These are phyloP conservation scores for Aspergillus terreus DNA, from an alignment of 2,329 filamentous ascomycete species.

Conservation along the genomic window DNA sequence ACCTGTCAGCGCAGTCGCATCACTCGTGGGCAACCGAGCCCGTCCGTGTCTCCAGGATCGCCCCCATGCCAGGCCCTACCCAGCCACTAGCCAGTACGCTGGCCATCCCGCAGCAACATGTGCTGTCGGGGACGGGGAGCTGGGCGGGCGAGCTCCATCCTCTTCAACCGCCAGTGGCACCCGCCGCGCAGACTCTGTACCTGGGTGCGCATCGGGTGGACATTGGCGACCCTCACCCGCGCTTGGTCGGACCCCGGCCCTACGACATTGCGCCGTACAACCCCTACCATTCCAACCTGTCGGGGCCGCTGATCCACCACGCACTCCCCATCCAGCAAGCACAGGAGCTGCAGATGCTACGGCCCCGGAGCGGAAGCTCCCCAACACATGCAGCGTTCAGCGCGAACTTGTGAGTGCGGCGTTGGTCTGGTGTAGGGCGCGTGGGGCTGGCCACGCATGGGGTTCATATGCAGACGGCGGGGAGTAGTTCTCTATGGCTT, in stretches of 20 bases:
- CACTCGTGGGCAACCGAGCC: slow-evolving; percentile 38
- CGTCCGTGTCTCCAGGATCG: slow-evolving; percentile 24
- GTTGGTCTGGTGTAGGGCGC: not conserved
- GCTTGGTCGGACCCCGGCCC: slow-evolving; percentile 17
- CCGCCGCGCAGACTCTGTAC: slow-evolving; percentile 17
- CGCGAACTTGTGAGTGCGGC: slow-evolving; percentile 13
- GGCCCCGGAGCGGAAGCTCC: slow-evolving; percentile 31
- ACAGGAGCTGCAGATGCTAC: slow-evolving; percentile 15
- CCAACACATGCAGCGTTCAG: slow-evolving; percentile 23
- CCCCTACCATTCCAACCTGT: slow-evolving; percentile 26
- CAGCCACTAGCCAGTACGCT: slow-evolving; percentile 10
- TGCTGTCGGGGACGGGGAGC: slow-evolving; percentile 15
- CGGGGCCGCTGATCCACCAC: slow-evolving; percentile 25
- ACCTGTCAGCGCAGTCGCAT: slow-evolving; percentile 30
- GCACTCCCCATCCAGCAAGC: slow-evolving; percentile 16
- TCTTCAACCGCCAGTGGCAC: slow-evolving; percentile 3
- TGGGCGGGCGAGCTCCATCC: slow-evolving; percentile 19
- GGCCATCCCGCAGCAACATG: slow-evolving; percentile 16
- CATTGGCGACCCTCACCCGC: slow-evolving; percentile 24
- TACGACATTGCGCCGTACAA: slow-evolving; percentile 20
- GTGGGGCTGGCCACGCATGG: too few relatives aligned
- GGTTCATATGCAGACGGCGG: too few relatives aligned
- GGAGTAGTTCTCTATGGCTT: too few relatives aligned
- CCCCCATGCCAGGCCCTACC: slow-evolving; percentile 17
- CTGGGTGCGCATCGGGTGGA: slow-evolving; percentile 30